Base-by-base conservation (phyloP, 2,329 filamentous ascomycete genomes). In the Stagonosporopsis chrysanthemi region DNA sequence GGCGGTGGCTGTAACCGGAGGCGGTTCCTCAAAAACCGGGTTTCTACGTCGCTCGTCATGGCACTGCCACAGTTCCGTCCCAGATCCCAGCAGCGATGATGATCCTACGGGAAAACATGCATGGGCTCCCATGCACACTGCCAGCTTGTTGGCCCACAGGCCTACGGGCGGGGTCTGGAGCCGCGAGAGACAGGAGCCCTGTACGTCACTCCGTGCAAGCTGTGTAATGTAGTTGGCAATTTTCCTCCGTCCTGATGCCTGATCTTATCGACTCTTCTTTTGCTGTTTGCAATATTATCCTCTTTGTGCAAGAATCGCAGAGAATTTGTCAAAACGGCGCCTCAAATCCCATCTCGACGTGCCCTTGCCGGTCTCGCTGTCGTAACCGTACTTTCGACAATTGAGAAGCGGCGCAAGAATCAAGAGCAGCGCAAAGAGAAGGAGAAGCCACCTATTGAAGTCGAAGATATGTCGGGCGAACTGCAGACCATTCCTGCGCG, bases 401-500 rank as follows among this genome's bases (percentile, higher is more conserved):
- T 75, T 38, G 72, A 75, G 60, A 71, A 70, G 14, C 71, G 70
- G 53, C 73, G 70, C 29, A 70, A 67, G 51, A 65, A 66, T 52
- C 63, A 66, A 31, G 59, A 49, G 29, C 31, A 67, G 48, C 42
- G 26, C 41, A 22, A 44, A 22, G 52, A 43, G 54, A 43, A 62
- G 41, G 55, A 56, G 45, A 53, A 62, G 28, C 48, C 68, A 52
- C 43, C 58, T 6, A 41, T 62, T 4, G 19, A 40, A 17, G 9
- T 40, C 2, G 62, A 69, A 62, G 70, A 75, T 23, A 78, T 78
- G 75, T 76, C 75, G 2, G 75, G 73, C 31, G 72, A 77, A 52
- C 63, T 77, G 3, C 80, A 82, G 56, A 78, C 76, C 1, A 81
- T 83, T 51, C 80, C 79, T 11, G 81, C 81, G 19, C 75, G 80